Percentiles rank a stretch among this genome's conserved stretches.
phyloP scores from a whole-genome alignment of 345 rosid species.

The Hibiscus syriacus region DNA sequence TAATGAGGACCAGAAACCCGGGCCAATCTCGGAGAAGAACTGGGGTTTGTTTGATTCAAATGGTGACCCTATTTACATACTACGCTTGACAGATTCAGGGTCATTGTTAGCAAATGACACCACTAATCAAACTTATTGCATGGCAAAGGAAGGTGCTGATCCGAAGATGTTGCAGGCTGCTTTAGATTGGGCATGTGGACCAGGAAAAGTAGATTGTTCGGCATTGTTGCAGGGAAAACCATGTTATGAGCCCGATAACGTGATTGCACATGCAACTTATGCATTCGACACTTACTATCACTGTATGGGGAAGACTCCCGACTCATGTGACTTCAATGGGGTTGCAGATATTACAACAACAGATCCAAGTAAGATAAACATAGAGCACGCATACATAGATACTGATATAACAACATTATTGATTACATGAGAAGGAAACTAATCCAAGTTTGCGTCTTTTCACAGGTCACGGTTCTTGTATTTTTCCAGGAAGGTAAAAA shows the following conservation, averaged over 20 bases:
- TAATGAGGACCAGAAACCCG: conserved; percentile 53
- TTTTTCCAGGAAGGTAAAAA: conserved; percentile 59
- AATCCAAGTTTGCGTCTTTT: conserved; percentile 5
- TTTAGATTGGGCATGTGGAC: conserved; percentile 74
- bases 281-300: conserved; percentile 69
- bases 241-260: conserved; percentile 60
- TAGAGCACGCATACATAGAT: no score
- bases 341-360: conserved; percentile 55
- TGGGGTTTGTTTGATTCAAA: conserved; percentile 72
- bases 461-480: conserved; percentile 71
- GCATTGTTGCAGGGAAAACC: conserved; percentile 43
- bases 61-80: conserved; percentile 44
- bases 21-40: conserved; percentile 57
- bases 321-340: conserved; percentile 57
- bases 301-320: conserved; percentile 38
- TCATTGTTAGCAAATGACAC: conserved; percentile 54
- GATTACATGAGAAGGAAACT: not conserved
- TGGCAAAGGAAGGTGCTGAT: conserved; percentile 52
- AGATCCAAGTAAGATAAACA: conserved; percentile 48
- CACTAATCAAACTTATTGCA: conserved; percentile 59
- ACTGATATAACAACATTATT: not conserved
- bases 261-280: conserved; percentile 52
- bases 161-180: conserved; percentile 70
- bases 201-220: conserved; percentile 64
- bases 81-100: conserved; percentile 55